Conservation (phyloP, 257 asterid species). For the Primulina tabacum region DNA sequence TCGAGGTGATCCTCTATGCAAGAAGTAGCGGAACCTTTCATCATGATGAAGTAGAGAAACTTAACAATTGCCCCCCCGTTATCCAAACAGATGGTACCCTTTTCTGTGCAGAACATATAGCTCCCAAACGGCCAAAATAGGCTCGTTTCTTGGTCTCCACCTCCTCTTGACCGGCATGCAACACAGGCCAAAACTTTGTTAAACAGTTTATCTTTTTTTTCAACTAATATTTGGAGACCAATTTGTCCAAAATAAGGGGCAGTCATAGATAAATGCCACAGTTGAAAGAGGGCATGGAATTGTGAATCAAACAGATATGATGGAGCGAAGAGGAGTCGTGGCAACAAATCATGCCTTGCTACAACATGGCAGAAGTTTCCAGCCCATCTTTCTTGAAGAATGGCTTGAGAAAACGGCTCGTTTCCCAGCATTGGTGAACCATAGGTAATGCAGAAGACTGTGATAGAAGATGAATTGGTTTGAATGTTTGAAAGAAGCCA, state of each 20-base stretch:
- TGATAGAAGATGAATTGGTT: conserved; percentile 34
- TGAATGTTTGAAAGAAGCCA: conserved; percentile 59
- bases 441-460: conserved; percentile 65
- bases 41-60: conserved; percentile 52
- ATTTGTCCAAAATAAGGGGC: conserved; percentile 30
- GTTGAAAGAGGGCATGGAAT: conserved; percentile 37
- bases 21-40: conserved; percentile 40
- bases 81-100: conserved; percentile 74
- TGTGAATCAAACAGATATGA: conserved; percentile 36
- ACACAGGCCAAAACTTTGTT: conserved; percentile 38
- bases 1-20: conserved; percentile 58
- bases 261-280: conserved; percentile 48
- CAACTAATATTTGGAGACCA: conserved; percentile 30
- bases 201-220: conserved; percentile 33
- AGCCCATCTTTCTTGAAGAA: conserved; percentile 74
- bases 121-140: conserved; percentile 75
- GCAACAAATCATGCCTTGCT: conserved; percentile 66
- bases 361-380: conserved; percentile 79
- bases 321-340: conserved; percentile 68
- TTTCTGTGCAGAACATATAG: conserved; percentile 67
- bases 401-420: conserved; percentile 51
- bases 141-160: conserved; percentile 24
- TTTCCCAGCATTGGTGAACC: conserved; percentile 88
- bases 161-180: conserved; percentile 32
- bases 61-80: conserved; percentile 49